phyloP scores from a whole-genome alignment of 495 filamentous ascomycete species.

The Annulohypoxylon maeteangense region DNA sequence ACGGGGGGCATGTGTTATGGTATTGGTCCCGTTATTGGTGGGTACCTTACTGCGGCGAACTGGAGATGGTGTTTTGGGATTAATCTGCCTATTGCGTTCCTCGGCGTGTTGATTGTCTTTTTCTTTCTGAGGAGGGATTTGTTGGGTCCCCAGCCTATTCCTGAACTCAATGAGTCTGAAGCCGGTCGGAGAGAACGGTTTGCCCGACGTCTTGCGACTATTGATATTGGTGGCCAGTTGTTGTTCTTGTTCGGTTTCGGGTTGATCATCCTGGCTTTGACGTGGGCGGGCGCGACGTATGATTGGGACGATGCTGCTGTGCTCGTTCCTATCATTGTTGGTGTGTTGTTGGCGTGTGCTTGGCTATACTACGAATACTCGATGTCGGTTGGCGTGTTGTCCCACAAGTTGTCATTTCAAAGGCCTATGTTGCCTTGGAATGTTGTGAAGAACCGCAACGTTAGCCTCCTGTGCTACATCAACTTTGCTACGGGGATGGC shows the following conservation, averaged over 20 bases:
- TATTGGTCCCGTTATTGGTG: constrained; percentile 65
- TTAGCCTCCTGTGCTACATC: constrained; percentile 62
- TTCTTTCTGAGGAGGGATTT: constrained; percentile 55
- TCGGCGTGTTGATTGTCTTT: constrained; percentile 53
- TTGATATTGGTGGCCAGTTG: constrained; percentile 66
- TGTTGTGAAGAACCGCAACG: constrained; percentile 61
- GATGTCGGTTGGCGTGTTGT: constrained; percentile 59
- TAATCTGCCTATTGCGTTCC: constrained; percentile 59
- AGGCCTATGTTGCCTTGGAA: constrained; percentile 67
- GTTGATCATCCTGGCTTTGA: constrained; percentile 65
- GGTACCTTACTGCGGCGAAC: constrained; percentile 52
- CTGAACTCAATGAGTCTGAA: constrained; percentile 40
- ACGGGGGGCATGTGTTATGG: constrained; percentile 62
- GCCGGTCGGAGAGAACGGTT: constrained; percentile 30
- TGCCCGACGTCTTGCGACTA: constrained; percentile 55
- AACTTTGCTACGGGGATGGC: constrained; percentile 65
- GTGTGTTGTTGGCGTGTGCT: constrained; percentile 54
- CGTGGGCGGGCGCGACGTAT: constrained; percentile 69
- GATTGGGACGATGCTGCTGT: constrained; percentile 63
- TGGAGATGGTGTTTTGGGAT: constrained; percentile 72
- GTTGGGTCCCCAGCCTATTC: constrained; percentile 51
- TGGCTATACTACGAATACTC: constrained; percentile 67
- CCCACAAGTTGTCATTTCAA: constrained; percentile 58
- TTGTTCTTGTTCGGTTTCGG: constrained; percentile 70
- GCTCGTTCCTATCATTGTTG: constrained; percentile 62